Evolutionary conservation across 495 filamentous ascomycete species (phyloP).

Genomic region (Podospora appendiculata): DNA sequence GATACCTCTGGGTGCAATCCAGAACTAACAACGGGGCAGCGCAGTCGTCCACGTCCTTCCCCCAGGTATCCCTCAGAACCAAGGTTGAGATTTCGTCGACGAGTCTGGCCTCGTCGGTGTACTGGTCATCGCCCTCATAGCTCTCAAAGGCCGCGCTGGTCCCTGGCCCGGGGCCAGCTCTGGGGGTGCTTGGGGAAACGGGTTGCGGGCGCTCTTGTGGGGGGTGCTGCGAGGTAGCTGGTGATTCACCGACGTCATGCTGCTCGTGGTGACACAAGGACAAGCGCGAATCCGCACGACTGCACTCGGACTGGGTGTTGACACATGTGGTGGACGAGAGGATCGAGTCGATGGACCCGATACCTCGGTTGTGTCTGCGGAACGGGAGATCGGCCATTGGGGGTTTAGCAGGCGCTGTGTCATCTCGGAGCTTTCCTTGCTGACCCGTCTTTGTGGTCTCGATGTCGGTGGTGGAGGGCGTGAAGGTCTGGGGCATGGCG

Average conservation of each 20-base stretch:
- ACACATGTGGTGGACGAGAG: slow-evolving; percentile 25
- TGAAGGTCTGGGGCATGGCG: background rate
- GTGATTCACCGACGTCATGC: background rate
- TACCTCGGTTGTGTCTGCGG: slow-evolving; percentile 18
- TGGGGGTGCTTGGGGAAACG: background rate
- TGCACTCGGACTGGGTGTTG: slow-evolving; percentile 25
- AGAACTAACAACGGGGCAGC: slow-evolving; percentile 18
- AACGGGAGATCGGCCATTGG: slow-evolving; percentile 6
- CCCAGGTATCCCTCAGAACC: slow-evolving; percentile 19
- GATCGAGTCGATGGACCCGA: slow-evolving; percentile 25
- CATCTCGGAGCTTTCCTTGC: no score
- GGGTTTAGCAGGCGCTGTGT: background rate
- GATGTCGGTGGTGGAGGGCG: no score
- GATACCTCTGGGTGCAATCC: slow-evolving; percentile 22
- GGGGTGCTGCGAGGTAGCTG: background rate
- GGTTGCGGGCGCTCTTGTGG: background rate
- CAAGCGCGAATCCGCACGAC: slow-evolving; percentile 20
- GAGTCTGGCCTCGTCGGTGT: background rate
- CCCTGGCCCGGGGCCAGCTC: background rate
- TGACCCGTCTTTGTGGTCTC: no score
- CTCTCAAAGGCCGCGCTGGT: background rate
- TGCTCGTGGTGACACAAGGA: slow-evolving; percentile 4
- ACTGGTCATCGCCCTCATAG: background rate
- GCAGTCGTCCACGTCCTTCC: slow-evolving; percentile 23
- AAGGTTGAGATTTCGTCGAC: slow-evolving; percentile 21